These are phyloP conservation scores for Neurospora sublineolata DNA, from an alignment of 495 filamentous ascomycete species.

Conservation along the genomic window DNA sequence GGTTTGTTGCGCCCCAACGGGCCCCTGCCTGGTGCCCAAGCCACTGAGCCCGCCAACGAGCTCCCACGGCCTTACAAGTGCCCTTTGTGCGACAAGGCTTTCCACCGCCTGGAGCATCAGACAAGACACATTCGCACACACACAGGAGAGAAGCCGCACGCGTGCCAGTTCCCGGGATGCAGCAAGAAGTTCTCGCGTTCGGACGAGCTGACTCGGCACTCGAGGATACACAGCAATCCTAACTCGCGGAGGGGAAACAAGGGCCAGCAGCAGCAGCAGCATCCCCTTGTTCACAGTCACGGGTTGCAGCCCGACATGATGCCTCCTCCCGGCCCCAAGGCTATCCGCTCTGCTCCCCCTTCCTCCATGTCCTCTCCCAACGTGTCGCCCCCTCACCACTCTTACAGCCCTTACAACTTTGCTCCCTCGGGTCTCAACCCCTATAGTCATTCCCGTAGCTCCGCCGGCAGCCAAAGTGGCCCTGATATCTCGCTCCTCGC, in stretches of 20 bases:
- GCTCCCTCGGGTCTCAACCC: slow-evolving; percentile 48
- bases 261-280: slow-evolving; percentile 38
- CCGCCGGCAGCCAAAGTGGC: slow-evolving; percentile 33
- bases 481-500: slow-evolving; percentile 86
- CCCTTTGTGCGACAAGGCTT: slow-evolving; percentile 95
- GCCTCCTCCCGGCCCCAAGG: slow-evolving; percentile 54
- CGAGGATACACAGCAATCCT: slow-evolving; percentile 97
- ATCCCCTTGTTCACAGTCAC: slow-evolving; percentile 15
- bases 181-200: slow-evolving; percentile 96
- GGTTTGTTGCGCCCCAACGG: slow-evolving; percentile 63
- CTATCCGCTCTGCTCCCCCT: slow-evolving; percentile 70
- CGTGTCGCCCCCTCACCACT: slow-evolving; percentile 79
- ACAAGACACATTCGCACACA: slow-evolving; percentile 96
- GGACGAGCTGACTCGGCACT: slow-evolving; percentile 93
- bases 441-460: slow-evolving; percentile 47
- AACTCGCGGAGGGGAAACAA: slow-evolving; percentile 93
- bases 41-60: slow-evolving; percentile 46
- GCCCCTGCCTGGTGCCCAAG: slow-evolving; percentile 42
- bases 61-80: slow-evolving; percentile 96
- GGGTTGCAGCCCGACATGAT: slow-evolving; percentile 53
- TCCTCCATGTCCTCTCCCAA: slow-evolving; percentile 88
- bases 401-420: slow-evolving; percentile 64
- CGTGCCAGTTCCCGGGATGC: slow-evolving; percentile 87
- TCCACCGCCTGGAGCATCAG: slow-evolving; percentile 96
- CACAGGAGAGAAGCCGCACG: slow-evolving; percentile 96